These are phyloP conservation scores for Gnomoniopsis sp. DNA, from an alignment of 2,329 filamentous ascomycete genomes.

Conservation along the genomic window DNA sequence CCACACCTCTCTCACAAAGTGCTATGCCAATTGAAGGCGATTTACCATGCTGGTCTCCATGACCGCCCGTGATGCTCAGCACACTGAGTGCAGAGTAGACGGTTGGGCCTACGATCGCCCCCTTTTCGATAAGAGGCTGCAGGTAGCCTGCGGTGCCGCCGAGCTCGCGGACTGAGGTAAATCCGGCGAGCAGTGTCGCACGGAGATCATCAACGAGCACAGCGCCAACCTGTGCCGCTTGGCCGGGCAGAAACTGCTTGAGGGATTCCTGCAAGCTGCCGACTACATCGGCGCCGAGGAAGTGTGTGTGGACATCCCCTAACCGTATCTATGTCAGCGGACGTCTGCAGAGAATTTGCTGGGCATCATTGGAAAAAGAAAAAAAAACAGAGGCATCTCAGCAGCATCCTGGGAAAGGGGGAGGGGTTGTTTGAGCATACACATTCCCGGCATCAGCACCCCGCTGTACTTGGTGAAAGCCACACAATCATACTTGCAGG, in stretches of 20 bases:
- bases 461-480: slow-evolving; percentile 34
- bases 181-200: slow-evolving; percentile 42
- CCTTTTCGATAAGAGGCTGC: slow-evolving; percentile 38
- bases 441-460: slow-evolving; percentile 46
- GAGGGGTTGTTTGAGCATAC: slow-evolving; percentile 24
- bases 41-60: slow-evolving; percentile 38
- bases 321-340: neutral
- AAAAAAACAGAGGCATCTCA: neutral
- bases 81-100: slow-evolving; percentile 43
- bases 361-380: no score
- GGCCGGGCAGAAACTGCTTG: slow-evolving; percentile 23
- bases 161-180: slow-evolving; percentile 48
- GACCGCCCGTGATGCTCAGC: slow-evolving; percentile 46
- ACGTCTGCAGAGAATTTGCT: neutral
- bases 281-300: slow-evolving; percentile 31
- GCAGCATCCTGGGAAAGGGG: neutral
- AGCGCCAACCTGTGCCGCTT: slow-evolving; percentile 34
- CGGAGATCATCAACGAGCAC: slow-evolving; percentile 37
- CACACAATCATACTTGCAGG: slow-evolving; percentile 28
- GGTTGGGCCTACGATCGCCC: slow-evolving; percentile 42
- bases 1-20: no score
- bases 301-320: slow-evolving; percentile 48
- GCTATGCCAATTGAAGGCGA: no score
- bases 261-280: slow-evolving; percentile 21
- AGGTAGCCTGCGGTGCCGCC: slow-evolving; percentile 44